Evolutionary conservation across 2,329 filamentous ascomycete species (phyloP).

Genomic region (Fusarium robinianum): DNA sequence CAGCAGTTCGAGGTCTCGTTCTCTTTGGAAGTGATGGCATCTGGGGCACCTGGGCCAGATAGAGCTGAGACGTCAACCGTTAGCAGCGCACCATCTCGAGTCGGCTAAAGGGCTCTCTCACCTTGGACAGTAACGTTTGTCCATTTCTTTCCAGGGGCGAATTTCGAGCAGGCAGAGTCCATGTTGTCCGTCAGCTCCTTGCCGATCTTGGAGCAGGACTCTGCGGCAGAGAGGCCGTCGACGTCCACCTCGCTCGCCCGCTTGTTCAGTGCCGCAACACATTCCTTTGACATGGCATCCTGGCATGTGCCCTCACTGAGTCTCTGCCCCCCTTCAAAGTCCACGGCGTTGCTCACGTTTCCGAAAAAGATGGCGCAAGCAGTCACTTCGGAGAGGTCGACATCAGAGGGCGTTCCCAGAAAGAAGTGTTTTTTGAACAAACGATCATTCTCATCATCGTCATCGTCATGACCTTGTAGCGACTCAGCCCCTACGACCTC

Average conservation of each 20-base stretch:
- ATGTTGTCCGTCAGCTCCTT: conserved; percentile 7
- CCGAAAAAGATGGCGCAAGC: conserved; percentile 18
- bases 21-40: conserved; percentile 8
- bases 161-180: conserved; percentile 11
- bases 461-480: too few relatives aligned
- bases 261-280: conserved; percentile 10
- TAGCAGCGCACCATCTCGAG: not conserved
- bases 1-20: conserved; percentile 20
- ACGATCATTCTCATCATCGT: not conserved
- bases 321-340: not conserved
- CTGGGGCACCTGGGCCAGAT: not conserved
- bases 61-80: conserved; percentile 1
- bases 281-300: conserved; percentile 14
- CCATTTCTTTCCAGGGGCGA: conserved; percentile 4
- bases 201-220: conserved; percentile 6
- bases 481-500: conserved; percentile 3
- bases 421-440: conserved; percentile 14
- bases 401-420: conserved; percentile 7
- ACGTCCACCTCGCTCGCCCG: conserved; percentile 2
- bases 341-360: not conserved
- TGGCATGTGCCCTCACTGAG: conserved; percentile 6
- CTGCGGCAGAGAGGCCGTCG: not conserved
- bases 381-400: not conserved
- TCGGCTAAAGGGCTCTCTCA: too few relatives aligned
- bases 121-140: conserved; percentile 1